phyloP scores from a whole-genome alignment of 148 eudicot species.

The Vaccinium macrocarpon region DNA sequence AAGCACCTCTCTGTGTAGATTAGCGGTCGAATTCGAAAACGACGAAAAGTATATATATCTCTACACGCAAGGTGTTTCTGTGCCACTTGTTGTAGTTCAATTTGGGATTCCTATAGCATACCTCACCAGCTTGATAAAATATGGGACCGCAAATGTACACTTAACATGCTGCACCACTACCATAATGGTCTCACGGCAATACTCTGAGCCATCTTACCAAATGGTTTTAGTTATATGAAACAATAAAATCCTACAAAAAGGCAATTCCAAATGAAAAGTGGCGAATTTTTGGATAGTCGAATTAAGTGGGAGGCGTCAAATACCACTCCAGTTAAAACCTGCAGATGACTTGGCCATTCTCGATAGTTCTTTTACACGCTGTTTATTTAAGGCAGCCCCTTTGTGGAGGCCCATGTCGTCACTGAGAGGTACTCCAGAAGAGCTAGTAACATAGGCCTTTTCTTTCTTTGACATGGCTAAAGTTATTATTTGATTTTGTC shows the following conservation, averaged over 20 bases:
- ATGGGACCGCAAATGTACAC: background rate
- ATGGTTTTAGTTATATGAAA: background rate
- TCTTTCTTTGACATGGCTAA: background rate
- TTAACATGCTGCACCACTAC: background rate
- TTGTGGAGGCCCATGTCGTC: background rate
- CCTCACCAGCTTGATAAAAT: background rate
- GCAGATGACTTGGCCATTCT: background rate
- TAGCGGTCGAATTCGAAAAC: background rate
- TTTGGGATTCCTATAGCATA: background rate
- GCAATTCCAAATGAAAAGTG: background rate
- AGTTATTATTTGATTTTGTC: background rate
- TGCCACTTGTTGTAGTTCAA: background rate
- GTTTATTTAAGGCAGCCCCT: background rate
- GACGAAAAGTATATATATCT: background rate
- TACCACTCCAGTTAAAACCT: background rate
- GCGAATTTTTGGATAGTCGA: background rate
- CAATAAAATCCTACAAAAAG: conserved; percentile 2
- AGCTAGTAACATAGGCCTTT: background rate
- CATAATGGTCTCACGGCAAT: background rate
- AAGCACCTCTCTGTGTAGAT: background rate
- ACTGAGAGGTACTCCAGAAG: background rate
- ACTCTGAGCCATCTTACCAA: background rate
- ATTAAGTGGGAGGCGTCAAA: conserved; percentile 2
- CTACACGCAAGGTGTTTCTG: background rate
- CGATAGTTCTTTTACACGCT: background rate